Conservation (phyloP, 768 basidiomycete genomes). For the Panaeolus cyanescens region DNA sequence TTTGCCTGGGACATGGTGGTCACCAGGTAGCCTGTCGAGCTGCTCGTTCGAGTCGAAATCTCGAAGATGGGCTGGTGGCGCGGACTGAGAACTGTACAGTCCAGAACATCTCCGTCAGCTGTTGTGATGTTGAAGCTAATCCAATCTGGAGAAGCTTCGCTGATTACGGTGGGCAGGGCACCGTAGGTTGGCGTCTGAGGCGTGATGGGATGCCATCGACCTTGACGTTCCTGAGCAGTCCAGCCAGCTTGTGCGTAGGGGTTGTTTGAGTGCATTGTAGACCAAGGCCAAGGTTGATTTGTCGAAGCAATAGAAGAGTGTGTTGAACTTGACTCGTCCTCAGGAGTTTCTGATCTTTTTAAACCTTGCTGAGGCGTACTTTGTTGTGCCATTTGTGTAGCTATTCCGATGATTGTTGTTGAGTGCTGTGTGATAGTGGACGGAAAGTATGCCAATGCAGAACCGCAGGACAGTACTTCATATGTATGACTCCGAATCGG, state of each 20-base stretch:
- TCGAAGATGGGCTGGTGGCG: constrained; percentile 42
- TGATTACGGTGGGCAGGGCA: constrained; percentile 20
- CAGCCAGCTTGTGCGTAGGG: constrained; percentile 33
- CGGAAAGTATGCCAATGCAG: not conserved
- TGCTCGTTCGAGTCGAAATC: constrained; percentile 18
- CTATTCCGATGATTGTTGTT: not conserved
- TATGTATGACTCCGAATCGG: constrained; percentile 3
- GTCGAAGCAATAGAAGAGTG: not conserved
- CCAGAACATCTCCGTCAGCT: constrained; percentile 36
- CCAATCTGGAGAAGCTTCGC: constrained; percentile 1
- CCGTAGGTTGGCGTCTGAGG: constrained; percentile 23
- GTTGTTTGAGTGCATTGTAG: constrained; percentile 24
- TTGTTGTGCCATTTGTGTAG: not conserved
- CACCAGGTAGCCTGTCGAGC: constrained; percentile 14
- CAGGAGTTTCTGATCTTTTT: not conserved
- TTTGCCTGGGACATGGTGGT: constrained; percentile 5
- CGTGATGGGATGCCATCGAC: not conserved
- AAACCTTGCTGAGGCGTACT: constrained; percentile 1
- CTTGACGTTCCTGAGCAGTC: constrained; percentile 6
- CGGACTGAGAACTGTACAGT: constrained; percentile 46
- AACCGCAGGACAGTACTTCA: constrained; percentile 2
- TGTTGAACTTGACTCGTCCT: not conserved
- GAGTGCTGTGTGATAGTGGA: constrained; percentile 2
- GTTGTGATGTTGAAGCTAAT: constrained; percentile 9
- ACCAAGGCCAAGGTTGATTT: not conserved